Percentiles rank a stretch among this genome's conserved stretches.
These are phyloP conservation scores for Kickxella alabastrina DNA, from an alignment of 192 early-diverging fungal species.

Conservation along the genomic window DNA sequence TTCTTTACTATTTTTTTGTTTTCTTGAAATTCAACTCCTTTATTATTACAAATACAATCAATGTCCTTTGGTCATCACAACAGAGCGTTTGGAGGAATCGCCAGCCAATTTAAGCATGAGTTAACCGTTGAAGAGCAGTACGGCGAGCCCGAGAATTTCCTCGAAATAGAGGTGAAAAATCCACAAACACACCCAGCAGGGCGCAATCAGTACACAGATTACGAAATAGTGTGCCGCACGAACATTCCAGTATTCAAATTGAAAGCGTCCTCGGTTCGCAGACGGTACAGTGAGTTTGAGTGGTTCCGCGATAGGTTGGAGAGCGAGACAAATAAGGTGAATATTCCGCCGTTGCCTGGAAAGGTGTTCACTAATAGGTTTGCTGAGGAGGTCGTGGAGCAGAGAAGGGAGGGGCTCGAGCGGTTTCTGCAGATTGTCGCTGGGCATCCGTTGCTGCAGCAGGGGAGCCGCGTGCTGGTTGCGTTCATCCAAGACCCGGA, in stretches of 20 bases:
- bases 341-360: slow-evolving; percentile 91
- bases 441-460: slow-evolving; percentile 96
- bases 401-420: slow-evolving; percentile 84
- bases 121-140: slow-evolving; percentile 56
- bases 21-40: neutral
- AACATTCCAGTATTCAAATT: slow-evolving; percentile 97
- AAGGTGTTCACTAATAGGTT: slow-evolving; percentile 97
- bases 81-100: slow-evolving; percentile 23
- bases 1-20: neutral
- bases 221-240: slow-evolving; percentile 92
- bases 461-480: slow-evolving; percentile 88
- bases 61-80: slow-evolving; percentile 10
- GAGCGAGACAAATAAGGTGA: slow-evolving; percentile 85
- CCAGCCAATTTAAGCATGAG: slow-evolving; percentile 29
- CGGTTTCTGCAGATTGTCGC: slow-evolving; percentile 94
- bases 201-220: slow-evolving; percentile 89
- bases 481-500: slow-evolving; percentile 94
- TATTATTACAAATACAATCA: neutral
- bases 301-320: slow-evolving; percentile 96
- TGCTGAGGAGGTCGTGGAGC: slow-evolving; percentile 92
- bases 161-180: slow-evolving; percentile 92
- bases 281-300: slow-evolving; percentile 97
- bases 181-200: slow-evolving; percentile 80
- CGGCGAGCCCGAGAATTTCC: slow-evolving; percentile 93
- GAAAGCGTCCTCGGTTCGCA: slow-evolving; percentile 73